phyloP scores from a whole-genome alignment of 2,329 filamentous ascomycete genomes.

The Trichoderma arundinaceum region DNA sequence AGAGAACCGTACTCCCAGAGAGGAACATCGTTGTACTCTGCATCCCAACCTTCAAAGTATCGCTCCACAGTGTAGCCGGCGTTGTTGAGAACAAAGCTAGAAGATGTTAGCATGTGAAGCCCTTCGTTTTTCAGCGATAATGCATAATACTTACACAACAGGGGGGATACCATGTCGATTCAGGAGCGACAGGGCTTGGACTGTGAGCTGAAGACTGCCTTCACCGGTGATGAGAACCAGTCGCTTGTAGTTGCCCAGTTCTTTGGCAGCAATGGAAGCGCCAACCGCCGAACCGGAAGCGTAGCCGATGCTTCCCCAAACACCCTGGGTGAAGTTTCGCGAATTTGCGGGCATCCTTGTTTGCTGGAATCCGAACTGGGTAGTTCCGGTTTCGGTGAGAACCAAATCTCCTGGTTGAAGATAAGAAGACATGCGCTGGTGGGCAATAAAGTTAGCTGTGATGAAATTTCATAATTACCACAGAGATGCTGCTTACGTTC shows the following conservation, averaged over 20 bases:
- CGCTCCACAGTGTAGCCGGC: slow-evolving; percentile 74
- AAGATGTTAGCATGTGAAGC: neutral
- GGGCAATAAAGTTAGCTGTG: neutral
- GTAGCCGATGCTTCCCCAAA: slow-evolving; percentile 38
- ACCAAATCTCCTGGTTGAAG: slow-evolving; percentile 35
- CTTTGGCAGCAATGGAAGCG: slow-evolving; percentile 34
- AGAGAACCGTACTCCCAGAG: slow-evolving; percentile 3
- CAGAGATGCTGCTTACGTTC: neutral
- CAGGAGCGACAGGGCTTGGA: slow-evolving; percentile 15
- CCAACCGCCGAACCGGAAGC: slow-evolving; percentile 35
- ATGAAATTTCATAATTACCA: neutral
- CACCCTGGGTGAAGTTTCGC: slow-evolving; percentile 34
- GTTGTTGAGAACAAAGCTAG: slow-evolving; percentile 16
- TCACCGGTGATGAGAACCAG: slow-evolving; percentile 38
- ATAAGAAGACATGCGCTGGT: slow-evolving; percentile 13
- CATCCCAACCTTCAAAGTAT: slow-evolving; percentile 77
- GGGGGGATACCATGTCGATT: slow-evolving; percentile 12
- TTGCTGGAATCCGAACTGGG: slow-evolving; percentile 32
- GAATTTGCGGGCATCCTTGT: slow-evolving; percentile 31
- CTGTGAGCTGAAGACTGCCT: slow-evolving; percentile 34
- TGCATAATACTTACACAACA: neutral
- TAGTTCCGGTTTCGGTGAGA: slow-evolving; percentile 36
- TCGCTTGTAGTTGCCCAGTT: slow-evolving; percentile 32
- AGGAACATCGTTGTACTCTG: slow-evolving; percentile 74
- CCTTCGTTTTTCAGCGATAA: neutral